Evolutionary conservation across 192 early-diverging fungal species (phyloP), one percentile per base, ranked within the genome.

Genomic region (Geranomyces variabilis): DNA sequence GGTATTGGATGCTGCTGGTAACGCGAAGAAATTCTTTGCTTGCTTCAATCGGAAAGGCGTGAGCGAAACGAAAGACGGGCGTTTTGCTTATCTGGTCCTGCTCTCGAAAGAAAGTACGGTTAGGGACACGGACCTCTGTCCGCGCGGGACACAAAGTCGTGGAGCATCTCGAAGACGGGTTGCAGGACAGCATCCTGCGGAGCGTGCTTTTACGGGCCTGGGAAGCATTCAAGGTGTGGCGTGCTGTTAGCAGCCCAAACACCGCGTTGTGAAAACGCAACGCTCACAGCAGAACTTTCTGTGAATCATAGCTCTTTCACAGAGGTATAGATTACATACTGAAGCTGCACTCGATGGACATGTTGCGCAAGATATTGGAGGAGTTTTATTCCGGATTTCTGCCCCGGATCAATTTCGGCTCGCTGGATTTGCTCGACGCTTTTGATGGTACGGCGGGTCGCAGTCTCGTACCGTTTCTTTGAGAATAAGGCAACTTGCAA

Each of bases 1-100:
- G 69, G 10, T 79, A 71, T 41, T 79, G 78, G 78, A 60, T 76
- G 61, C 9, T 76, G 12, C n/a, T 79, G 78, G 78, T 79, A 71
- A 22, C n/a, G n/a, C n/a, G n/a, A n/a, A n/a, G n/a, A n/a, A n/a
- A n/a, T 26, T 0, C 0, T 22, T n/a, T 28, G 13, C 1, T 17
- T 1, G 13, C 36, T n/a, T n/a, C n/a, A 10, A 41, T 41, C 5
- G 36, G 36, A 41, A 41, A 41, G 36, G 36, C 33, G 5, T 19
- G 44, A 43, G 12, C n/a, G 60, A 47, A 31, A 17, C n/a, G 19
- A 9, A n/a, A 43, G 10, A 21, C 14, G 21, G 28, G 6, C 29
- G 0, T 29, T n/a, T 12, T 56, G 49, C 19, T 49, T 29, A 48
- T 44, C 13, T 14, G 46, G 15, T n/a, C 19, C 26, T 63, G 45